phyloP scores from a whole-genome alignment of 1,139 yeast species.

The Petasospora rhodanensis region DNA sequence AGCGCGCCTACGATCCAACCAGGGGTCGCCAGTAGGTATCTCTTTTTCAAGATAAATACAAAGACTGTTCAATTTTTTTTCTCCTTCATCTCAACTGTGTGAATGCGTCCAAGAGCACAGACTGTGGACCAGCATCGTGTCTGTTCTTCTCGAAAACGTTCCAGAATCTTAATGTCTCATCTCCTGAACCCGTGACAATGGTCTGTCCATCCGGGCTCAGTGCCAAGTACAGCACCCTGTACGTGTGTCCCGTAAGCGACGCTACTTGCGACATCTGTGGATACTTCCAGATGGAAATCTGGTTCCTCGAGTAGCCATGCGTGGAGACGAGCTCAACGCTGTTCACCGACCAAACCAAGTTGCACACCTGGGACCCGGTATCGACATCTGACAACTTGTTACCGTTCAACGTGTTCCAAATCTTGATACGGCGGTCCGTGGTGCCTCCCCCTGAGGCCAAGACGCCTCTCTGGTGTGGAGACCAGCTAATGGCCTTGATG shows the following conservation, averaged over 20 bases:
- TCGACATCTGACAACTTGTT: constrained; percentile 69
- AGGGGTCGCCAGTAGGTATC: too few relatives aligned
- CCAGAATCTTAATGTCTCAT: constrained; percentile 93
- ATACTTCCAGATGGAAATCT: constrained; percentile 91
- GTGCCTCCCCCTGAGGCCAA: constrained; percentile 98
- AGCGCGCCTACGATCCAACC: too few relatives aligned
- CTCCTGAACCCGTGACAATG: constrained; percentile 99
- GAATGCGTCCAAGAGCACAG: constrained; percentile 72
- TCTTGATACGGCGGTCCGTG: constrained; percentile 83
- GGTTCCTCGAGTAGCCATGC: constrained; percentile 91
- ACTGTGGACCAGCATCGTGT: constrained; percentile 48
- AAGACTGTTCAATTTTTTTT: too few relatives aligned
- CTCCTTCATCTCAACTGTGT: constrained; percentile 60
- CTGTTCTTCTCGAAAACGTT: constrained; percentile 78
- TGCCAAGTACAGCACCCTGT: constrained; percentile 82
- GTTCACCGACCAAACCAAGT: constrained; percentile 87
- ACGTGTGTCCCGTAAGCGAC: constrained; percentile 90
- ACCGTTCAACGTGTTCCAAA: constrained; percentile 91
- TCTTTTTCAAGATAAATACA: too few relatives aligned
- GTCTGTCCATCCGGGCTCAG: constrained; percentile 97
- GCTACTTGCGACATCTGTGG: constrained; percentile 93
- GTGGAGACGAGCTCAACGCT: constrained; percentile 91
- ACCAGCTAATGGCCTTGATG: constrained; percentile 95
- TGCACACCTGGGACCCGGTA: constrained; percentile 96
- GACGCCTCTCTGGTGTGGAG: constrained; percentile 92